Evolutionary conservation across 192 early-diverging fungal species (phyloP), one percentile per base, ranked within the genome.

Genomic region (Backusella macrospora): DNA sequence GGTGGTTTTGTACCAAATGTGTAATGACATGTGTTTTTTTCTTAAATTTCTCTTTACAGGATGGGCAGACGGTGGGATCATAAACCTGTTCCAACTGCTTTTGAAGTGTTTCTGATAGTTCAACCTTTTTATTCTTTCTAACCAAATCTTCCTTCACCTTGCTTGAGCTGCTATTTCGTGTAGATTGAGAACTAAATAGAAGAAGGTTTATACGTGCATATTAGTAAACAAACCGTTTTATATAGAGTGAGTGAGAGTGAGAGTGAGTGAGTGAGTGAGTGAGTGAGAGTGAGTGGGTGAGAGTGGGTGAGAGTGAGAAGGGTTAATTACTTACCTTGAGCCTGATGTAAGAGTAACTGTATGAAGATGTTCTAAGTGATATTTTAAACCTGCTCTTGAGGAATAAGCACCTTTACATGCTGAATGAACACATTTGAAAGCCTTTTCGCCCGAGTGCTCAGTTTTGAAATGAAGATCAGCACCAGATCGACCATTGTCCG

Each of bases 11-110:
- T 1, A 42, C 71, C 49, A 81, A 49, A 65, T 81, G 79, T 7
- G 46, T 68, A 21, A 77, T 62, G 0, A 81, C 79, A 43, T 81
- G 70, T 15, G 72, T 81, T 37, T 77, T 76, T 29, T 68, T 65
- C 40, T 73, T 75, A 42, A 81, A 74, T 43, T 37, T 23, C n/a
- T 72, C 44, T 26, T 68, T 16, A 42, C 79, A 81, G 4, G 68
- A 47, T 12, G 79, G 79, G 29, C 79, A 81, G 34, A 59, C 72
- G 0, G 76, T 62, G 18, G 70, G 72, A 21, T 43, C n/a, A 21
- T 79, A 79, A 0, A 37, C 70, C 16, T 52, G 40, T 38, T 75
- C 65, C 16, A 79, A 66, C 34, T 55, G 8, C 14, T 48, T 62
- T 52, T 71, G 48, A 15, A 71, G 52, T 21, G 8, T 34, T 12